phyloP scores from a whole-genome alignment of 805 yeast genomes.

The Hanseniaspora meyeri region DNA sequence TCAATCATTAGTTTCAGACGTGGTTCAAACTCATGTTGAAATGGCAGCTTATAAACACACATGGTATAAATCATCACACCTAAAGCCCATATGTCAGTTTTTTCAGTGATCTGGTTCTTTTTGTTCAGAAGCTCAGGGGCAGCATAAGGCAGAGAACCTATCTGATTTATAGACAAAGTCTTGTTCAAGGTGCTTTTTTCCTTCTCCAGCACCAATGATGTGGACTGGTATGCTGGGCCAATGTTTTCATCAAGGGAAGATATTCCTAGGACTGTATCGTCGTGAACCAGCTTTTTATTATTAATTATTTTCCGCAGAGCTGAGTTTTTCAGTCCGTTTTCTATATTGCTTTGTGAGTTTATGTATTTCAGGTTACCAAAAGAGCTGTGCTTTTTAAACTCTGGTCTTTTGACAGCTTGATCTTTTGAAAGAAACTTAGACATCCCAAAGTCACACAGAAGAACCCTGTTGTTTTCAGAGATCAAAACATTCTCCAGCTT shows the following conservation, averaged over 20 bases:
- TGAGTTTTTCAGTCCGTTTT: not conserved
- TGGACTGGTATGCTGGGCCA: slow-evolving; percentile 23
- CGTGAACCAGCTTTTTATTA: slow-evolving; percentile 24
- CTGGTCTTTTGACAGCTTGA: not conserved
- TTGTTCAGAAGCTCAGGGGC: slow-evolving; percentile 64
- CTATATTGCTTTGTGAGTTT: not conserved
- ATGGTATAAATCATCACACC: slow-evolving; percentile 70
- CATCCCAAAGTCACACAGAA: slow-evolving; percentile 89
- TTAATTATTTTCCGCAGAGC: slow-evolving; percentile 20
- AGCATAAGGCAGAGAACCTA: slow-evolving; percentile 87
- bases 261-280: slow-evolving; percentile 27
- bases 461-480: slow-evolving; percentile 32
- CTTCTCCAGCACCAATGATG: slow-evolving; percentile 8
- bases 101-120: not conserved
- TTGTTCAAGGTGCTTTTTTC: not conserved
- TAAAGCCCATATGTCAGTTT: slow-evolving; percentile 80
- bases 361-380: not conserved
- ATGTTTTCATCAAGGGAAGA: slow-evolving; percentile 21
- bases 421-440: not conserved
- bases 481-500: slow-evolving; percentile 71
- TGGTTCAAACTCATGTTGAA: slow-evolving; percentile 75
- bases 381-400: slow-evolving; percentile 1
- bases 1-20: slow-evolving; percentile 59
- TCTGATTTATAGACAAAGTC: slow-evolving; percentile 32
- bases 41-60: slow-evolving; percentile 64